phyloP scores from a whole-genome alignment of 768 basidiomycete genomes.

The Goffeauzyma gilvescens region DNA sequence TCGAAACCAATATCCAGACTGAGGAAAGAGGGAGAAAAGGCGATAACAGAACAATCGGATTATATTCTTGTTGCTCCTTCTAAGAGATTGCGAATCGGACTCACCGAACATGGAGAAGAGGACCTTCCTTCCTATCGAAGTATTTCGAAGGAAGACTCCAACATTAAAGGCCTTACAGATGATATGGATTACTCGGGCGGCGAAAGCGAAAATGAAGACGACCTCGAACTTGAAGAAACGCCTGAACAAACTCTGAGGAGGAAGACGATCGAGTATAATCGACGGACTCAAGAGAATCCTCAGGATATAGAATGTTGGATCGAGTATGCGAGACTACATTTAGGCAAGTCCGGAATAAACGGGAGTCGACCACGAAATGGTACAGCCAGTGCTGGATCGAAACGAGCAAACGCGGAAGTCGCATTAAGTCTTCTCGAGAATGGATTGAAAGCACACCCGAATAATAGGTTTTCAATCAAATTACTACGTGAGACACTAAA shows the following conservation, averaged over 20 bases:
- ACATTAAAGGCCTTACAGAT: neutral
- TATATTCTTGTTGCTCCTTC: too few species aligned
- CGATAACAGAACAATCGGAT: neutral
- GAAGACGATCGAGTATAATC: constrained; percentile 19
- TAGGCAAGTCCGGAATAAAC: constrained; percentile 17
- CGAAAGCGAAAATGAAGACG: constrained; percentile 1
- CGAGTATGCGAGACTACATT: constrained; percentile 19
- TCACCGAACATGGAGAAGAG: neutral
- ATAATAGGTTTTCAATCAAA: constrained; percentile 14
- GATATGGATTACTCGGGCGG: neutral
- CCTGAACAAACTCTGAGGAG: constrained; percentile 15
- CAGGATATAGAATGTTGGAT: constrained; percentile 26
- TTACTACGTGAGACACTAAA: too few species aligned
- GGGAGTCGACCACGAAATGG: constrained; percentile 10
- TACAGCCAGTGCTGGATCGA: constrained; percentile 4
- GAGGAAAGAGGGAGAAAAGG: neutral
- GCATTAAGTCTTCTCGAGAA: constrained; percentile 30
- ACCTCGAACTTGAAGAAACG: constrained; percentile 15
- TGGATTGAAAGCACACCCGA: constrained; percentile 20
- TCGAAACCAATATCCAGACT: neutral
- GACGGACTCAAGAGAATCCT: constrained; percentile 18
- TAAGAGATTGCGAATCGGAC: too few species aligned
- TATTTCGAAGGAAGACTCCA: neutral
- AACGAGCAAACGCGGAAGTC: constrained; percentile 18
- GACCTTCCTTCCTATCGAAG: neutral